Evolutionary conservation across 305 asterid species (phyloP), one percentile per base, ranked within the genome.

Genomic region (Fraxinus latifolia): DNA sequence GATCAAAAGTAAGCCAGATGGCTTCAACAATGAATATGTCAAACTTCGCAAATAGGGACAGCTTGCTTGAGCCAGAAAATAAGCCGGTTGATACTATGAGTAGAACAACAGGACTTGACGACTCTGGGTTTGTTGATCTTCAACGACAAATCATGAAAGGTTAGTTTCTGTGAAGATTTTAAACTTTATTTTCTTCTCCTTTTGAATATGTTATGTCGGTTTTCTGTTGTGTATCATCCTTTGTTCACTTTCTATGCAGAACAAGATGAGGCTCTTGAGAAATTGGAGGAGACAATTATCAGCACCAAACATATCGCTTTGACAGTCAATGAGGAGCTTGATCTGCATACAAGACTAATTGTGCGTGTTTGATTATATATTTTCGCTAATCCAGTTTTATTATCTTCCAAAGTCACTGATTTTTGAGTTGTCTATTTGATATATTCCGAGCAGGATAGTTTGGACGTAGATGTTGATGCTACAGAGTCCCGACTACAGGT

Each of bases 1-100:
- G 90, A 77, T 86, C 92, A 21, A 95, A 95, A 87, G 97, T 88
- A 80, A 90, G 81, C 81, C 96, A 94, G 84, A 94, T 95, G 98
- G 97, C 98, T 68, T 88, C 91, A 81, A 65, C 93, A 23, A 86
- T 95, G 89, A 95, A 92, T 88, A 94, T 92, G 96, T 94, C 97
- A 70, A 93, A 88, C 83, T 91, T 95, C 87, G 96, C 92, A 7
- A 93, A 86, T 79, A 89, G 98, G 86, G 99, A 94, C 86, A 91
- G 94, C 90, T 90, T 94, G 89, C 95, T 95, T 70, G 98, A 97
- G 77, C 97, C 98, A 8, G 97, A 95, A 84, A 88, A 78, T 82
- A 95, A 93, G 89, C 92, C 92, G 60, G 87, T 84, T 76, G 98
- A 95, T 91, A 94, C 96, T 73, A 84, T 81, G 91, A 89, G 87